Percentiles rank a stretch among this genome's conserved stretches.
phyloP scores from a whole-genome alignment of 2,329 filamentous ascomycete genomes.

The Fusarium denticulatum region DNA sequence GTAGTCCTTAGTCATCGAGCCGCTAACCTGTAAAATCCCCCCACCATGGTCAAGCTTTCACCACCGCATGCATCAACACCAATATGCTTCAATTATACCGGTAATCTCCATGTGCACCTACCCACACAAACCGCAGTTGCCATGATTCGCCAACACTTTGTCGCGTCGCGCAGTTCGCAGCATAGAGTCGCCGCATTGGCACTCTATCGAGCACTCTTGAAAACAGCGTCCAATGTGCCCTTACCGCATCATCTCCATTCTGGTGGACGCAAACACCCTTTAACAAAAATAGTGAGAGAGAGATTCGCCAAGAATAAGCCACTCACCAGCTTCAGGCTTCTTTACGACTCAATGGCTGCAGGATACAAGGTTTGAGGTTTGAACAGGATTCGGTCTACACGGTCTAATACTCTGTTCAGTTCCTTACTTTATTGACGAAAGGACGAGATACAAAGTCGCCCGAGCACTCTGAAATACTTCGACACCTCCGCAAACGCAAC shows the following conservation, averaged over 20 bases:
- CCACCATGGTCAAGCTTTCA: not conserved
- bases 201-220: conserved; percentile 76
- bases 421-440: conserved; percentile 54
- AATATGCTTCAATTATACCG: conserved; percentile 19
- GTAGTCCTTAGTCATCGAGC: conserved; percentile 31
- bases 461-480: conserved; percentile 55
- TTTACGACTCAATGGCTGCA: conserved; percentile 69
- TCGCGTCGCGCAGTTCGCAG: conserved; percentile 61
- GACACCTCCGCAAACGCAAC: conserved; percentile 51
- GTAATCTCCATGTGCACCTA: not conserved
- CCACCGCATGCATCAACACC: not conserved
- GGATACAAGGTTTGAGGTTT: conserved; percentile 69
- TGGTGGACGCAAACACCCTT: conserved; percentile 50
- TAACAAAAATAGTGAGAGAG: conserved; percentile 68
- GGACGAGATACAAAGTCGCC: conserved; percentile 50
- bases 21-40: conserved; percentile 18
- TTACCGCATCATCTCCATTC: conserved; percentile 58
- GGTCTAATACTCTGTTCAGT: conserved; percentile 43
- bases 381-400: not conserved
- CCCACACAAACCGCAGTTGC: not conserved
- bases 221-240: conserved; percentile 62
- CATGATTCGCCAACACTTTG: conserved; percentile 49
- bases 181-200: conserved; percentile 70
- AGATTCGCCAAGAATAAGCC: conserved; percentile 69
- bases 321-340: conserved; percentile 67